Conservation (phyloP, 257 asterid genomes). For the Voacanga thouarsii region DNA sequence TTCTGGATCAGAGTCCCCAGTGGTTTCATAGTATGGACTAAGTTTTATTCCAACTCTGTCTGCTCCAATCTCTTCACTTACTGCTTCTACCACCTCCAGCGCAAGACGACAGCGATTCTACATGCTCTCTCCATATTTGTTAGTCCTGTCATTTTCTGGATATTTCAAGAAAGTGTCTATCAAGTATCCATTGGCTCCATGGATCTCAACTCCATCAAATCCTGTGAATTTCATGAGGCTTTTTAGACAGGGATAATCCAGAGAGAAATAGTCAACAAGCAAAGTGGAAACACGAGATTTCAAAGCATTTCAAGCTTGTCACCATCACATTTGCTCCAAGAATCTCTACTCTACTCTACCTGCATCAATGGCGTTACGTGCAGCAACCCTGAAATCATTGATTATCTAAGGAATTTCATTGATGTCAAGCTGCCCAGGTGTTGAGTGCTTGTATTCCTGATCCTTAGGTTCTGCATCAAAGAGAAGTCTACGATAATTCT, state of each 20-base stretch:
- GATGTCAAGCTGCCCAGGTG: constrained; percentile 14
- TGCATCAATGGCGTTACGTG: constrained; percentile 27
- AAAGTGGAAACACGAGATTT: too few relatives aligned
- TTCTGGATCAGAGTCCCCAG: constrained; percentile 30
- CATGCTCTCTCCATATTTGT: constrained; percentile 32
- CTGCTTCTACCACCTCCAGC: constrained; percentile 24
- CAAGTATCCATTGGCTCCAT: constrained; percentile 31
- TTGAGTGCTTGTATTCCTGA: constrained; percentile 2
- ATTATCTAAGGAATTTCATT: constrained; percentile 24
- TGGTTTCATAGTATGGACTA: constrained; percentile 24
- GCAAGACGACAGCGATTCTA: constrained; percentile 36
- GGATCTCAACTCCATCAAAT: constrained; percentile 28
- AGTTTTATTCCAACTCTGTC: constrained; percentile 38
- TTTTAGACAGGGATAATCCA: too few relatives aligned
- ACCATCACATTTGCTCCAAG: too few relatives aligned
- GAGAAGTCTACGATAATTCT: too few relatives aligned
- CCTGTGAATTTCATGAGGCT: too few relatives aligned
- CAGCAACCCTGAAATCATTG: constrained; percentile 23
- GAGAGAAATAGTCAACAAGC: too few relatives aligned
- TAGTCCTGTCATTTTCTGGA: not conserved
- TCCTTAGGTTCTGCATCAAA: constrained; percentile 23
- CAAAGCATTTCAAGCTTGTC: too few relatives aligned
- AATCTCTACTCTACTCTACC: constrained; percentile 1
- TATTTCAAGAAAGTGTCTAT: constrained; percentile 8
- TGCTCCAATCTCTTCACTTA: constrained; percentile 31